phyloP scores from a whole-genome alignment of 1,284 basidiomycete species.

The Megacollybia platyphylla region DNA sequence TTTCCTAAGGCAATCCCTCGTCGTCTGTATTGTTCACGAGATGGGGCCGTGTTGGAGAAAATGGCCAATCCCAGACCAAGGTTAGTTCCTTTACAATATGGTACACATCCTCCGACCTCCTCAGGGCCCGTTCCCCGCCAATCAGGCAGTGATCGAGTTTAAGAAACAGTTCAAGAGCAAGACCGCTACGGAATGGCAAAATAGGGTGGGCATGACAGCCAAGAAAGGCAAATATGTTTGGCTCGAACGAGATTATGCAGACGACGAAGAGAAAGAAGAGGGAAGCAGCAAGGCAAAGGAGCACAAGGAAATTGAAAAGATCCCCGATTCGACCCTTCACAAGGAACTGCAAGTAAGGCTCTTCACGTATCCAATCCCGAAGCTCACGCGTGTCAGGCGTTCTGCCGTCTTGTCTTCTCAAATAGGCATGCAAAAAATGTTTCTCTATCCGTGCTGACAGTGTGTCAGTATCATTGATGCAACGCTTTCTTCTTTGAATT shows the following conservation, averaged over 20 bases:
- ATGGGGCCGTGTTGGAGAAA: conserved; percentile 53
- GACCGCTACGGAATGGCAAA: conserved; percentile 37
- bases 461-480: conserved; percentile 36
- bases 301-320: conserved; percentile 23
- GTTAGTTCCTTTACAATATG: conserved; percentile 14
- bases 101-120: not conserved
- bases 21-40: conserved; percentile 35
- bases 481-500: conserved; percentile 54
- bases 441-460: not conserved
- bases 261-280: conserved; percentile 19
- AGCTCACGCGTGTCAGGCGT: conserved; percentile 16
- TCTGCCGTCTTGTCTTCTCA: conserved; percentile 47
- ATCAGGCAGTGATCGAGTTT: conserved; percentile 34
- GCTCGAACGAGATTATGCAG: conserved; percentile 41
- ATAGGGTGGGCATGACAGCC: conserved; percentile 38
- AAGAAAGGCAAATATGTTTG: conserved; percentile 50
- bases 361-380: not conserved
- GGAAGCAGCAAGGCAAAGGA: conserved; percentile 22
- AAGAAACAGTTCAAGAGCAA: conserved; percentile 52
- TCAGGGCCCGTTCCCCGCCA: conserved; percentile 19
- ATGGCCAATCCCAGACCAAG: conserved; percentile 36
- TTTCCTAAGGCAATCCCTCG: conserved; percentile 16
- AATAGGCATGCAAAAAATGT: conserved; percentile 20
- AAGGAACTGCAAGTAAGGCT: conserved; percentile 32
- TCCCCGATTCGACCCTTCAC: conserved; percentile 34